A percentile compares a stretch with the other conserved stretches of the same genome.
Conservation (phyloP, 768 basidiomycete genomes). For the Macrolepiota fuliginosa region DNA sequence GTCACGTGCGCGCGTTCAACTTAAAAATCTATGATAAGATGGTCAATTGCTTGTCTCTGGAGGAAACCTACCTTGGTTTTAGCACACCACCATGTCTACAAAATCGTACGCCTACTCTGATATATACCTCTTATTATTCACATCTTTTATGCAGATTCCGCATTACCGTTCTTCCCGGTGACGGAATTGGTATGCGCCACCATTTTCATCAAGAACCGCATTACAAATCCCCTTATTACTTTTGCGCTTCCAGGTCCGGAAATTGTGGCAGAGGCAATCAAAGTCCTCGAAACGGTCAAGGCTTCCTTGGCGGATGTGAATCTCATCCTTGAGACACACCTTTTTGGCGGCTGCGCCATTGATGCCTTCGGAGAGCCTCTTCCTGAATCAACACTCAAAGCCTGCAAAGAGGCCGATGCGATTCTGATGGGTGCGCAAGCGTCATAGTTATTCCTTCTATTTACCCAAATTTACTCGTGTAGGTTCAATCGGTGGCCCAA, state of each 20-base stretch:
- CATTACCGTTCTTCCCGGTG: constrained; percentile 89
- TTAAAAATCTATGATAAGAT: too few relatives aligned
- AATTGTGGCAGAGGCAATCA: constrained; percentile 81
- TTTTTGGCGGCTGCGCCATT: constrained; percentile 93
- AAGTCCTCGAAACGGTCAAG: constrained; percentile 74
- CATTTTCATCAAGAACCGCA: neutral
- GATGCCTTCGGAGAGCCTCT: constrained; percentile 85
- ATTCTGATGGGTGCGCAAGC: constrained; percentile 78
- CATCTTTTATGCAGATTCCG: constrained; percentile 58
- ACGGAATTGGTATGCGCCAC: constrained; percentile 80
- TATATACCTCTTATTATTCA: too few relatives aligned
- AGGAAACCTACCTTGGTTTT: too few relatives aligned
- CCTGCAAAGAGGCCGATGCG: constrained; percentile 92
- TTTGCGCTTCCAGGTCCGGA: constrained; percentile 65
- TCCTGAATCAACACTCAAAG: constrained; percentile 79
- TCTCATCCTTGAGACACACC: constrained; percentile 70
- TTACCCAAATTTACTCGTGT: constrained; percentile 6
- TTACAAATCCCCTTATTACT: neutral
- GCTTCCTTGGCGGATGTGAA: constrained; percentile 60
- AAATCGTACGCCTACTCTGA: too few relatives aligned
- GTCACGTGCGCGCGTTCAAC: neutral
- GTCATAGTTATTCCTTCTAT: constrained; percentile 17
- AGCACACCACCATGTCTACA: too few relatives aligned
- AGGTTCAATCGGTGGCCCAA: constrained; percentile 99
- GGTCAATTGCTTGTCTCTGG: too few relatives aligned